Evolutionary conservation across 78 protist species (phyloP).

Genomic region (Trichosphaerium sp.): DNA sequence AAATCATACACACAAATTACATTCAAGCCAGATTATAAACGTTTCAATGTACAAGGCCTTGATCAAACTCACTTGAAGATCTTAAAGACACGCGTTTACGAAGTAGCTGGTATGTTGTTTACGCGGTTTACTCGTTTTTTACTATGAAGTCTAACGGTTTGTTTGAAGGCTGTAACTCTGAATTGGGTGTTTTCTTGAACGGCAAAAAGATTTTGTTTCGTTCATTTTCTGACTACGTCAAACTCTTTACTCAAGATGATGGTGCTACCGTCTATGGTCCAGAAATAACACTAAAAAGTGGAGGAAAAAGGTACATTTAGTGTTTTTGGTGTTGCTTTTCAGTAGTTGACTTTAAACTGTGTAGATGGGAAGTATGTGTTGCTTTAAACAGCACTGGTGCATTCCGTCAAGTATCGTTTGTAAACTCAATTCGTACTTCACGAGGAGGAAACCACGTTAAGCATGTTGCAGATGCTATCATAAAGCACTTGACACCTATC

Average conservation of each 20-base stretch:
- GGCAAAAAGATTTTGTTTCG: conserved; percentile 1
- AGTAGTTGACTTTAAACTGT: no score
- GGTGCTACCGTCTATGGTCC: background rate
- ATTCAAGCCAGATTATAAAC: conserved; percentile 47
- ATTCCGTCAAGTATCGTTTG: conserved; percentile 80
- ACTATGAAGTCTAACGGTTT: background rate
- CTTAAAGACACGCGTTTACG: conserved; percentile 70
- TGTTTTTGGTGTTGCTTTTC: no score
- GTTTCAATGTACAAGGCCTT: conserved; percentile 55
- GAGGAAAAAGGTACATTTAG: no score
- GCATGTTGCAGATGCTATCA: conserved; percentile 58
- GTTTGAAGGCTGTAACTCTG: conserved; percentile 34
- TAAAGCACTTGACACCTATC: background rate
- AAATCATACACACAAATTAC: conserved; percentile 56
- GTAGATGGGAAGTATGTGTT: conserved; percentile 33
- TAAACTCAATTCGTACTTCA: conserved; percentile 89
- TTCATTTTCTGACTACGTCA: conserved; percentile 65
- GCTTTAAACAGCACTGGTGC: conserved; percentile 25
- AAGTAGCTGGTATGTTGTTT: conserved; percentile 80
- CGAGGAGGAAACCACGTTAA: conserved; percentile 96
- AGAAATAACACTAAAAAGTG: background rate
- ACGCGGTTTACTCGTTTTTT: conserved; percentile 6
- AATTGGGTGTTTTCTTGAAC: conserved; percentile 25
- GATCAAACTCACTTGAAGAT: conserved; percentile 72
- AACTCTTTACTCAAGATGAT: conserved; percentile 13